Evolutionary conservation across 352 stramenopile genomes (phyloP).

Genomic region (Pythium chondricola): DNA sequence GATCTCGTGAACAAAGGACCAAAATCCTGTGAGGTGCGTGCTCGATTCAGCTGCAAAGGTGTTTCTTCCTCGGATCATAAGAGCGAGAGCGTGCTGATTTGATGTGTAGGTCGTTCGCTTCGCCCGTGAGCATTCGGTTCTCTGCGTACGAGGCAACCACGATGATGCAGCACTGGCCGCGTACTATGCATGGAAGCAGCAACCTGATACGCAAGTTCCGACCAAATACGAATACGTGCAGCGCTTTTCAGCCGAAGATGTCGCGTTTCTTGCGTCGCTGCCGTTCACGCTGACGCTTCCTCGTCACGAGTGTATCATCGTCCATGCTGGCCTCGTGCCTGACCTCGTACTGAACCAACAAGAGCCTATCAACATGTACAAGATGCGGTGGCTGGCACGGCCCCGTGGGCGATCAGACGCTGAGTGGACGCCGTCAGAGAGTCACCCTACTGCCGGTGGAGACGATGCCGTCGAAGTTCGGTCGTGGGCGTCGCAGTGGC

Average conservation of each 20-base stretch:
- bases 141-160: constrained; percentile 78
- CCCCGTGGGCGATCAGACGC: background rate
- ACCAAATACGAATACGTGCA: constrained; percentile 68
- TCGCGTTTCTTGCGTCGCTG: constrained; percentile 63
- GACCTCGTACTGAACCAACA: constrained; percentile 72
- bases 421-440: constrained; percentile 22
- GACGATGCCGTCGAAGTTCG: constrained; percentile 25
- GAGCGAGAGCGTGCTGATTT: no score
- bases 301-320: constrained; percentile 45
- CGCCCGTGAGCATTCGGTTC: constrained; percentile 35
- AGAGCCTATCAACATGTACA: constrained; percentile 87
- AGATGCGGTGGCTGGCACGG: constrained; percentile 75
- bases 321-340: constrained; percentile 69
- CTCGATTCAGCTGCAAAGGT: no score
- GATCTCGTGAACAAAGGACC: constrained; percentile 93
- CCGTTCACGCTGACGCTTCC: constrained; percentile 74
- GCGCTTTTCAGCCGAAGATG: constrained; percentile 44
- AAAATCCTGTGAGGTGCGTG: constrained; percentile 59
- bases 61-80: no score
- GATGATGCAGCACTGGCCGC: constrained; percentile 63
- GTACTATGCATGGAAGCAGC: constrained; percentile 45
- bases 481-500: constrained; percentile 78
- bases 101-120: constrained; percentile 60
- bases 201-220: background rate
- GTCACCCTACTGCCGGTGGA: constrained; percentile 28